These are phyloP conservation scores for Artomyces pyxidatus DNA, from an alignment of 768 basidiomycete genomes.

Conservation along the genomic window DNA sequence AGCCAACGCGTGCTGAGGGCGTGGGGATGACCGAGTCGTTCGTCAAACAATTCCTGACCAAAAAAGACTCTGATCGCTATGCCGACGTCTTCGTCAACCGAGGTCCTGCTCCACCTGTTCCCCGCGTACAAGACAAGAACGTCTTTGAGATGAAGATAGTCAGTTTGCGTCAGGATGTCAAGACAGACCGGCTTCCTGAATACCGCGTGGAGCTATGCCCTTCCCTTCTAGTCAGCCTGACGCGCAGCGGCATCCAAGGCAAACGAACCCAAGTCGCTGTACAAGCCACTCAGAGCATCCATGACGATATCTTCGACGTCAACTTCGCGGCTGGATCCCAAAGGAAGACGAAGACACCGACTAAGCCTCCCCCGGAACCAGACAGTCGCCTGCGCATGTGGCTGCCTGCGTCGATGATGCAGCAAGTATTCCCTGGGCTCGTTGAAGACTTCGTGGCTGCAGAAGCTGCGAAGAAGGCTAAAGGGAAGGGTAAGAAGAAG, in stretches of 20 bases:
- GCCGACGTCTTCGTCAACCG: slow-evolving; percentile 12
- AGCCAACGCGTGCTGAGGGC: not conserved
- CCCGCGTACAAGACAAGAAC: slow-evolving; percentile 19
- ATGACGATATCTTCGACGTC: slow-evolving; percentile 39
- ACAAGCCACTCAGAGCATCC: slow-evolving; percentile 41
- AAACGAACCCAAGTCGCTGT: slow-evolving; percentile 30
- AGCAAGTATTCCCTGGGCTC: slow-evolving; percentile 57
- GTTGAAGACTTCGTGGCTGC: slow-evolving; percentile 50
- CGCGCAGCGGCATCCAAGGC: slow-evolving; percentile 59
- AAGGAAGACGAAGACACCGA: slow-evolving; percentile 24
- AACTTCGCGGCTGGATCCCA: slow-evolving; percentile 19
- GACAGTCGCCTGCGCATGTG: slow-evolving; percentile 53
- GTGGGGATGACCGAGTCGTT: slow-evolving; percentile 30
- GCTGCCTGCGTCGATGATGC: slow-evolving; percentile 76
- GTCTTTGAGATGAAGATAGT: slow-evolving; percentile 59
- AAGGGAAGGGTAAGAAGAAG: not conserved
- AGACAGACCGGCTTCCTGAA: slow-evolving; percentile 62
- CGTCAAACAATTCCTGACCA: slow-evolving; percentile 45
- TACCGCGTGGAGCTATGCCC: slow-evolving; percentile 74
- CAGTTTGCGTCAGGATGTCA: slow-evolving; percentile 52
- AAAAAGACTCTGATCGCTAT: slow-evolving; percentile 25
- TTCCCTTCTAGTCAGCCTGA: slow-evolving; percentile 49
- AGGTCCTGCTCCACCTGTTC: not conserved
- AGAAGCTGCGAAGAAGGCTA: slow-evolving; percentile 33
- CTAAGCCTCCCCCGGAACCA: slow-evolving; percentile 39